Evolutionary conservation across 2,329 filamentous ascomycete genomes (phyloP).

Genomic region (Talaromyces pinophilus): DNA sequence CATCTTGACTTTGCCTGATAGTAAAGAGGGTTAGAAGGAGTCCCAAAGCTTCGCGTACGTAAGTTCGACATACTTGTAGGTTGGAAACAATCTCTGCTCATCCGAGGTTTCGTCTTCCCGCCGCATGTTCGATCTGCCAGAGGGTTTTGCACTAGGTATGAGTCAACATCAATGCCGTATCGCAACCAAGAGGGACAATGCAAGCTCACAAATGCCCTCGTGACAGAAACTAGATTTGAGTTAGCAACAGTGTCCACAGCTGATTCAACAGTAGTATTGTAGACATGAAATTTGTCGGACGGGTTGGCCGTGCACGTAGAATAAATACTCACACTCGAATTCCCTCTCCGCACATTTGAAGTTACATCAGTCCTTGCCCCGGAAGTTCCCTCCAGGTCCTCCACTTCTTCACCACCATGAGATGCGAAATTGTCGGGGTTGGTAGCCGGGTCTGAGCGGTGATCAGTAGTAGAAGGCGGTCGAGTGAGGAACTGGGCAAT

Average conservation of each 20-base stretch:
- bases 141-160: constrained; percentile 23
- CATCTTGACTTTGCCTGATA: constrained; percentile 27
- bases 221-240: neutral
- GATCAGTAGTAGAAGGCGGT: constrained; percentile 19
- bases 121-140: constrained; percentile 24
- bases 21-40: neutral
- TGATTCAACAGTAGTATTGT: neutral
- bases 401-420: constrained; percentile 30
- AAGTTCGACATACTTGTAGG: constrained; percentile 25
- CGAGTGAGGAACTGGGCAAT: constrained; percentile 25
- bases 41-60: neutral
- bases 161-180: constrained; percentile 24
- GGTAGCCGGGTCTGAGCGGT: constrained; percentile 10
- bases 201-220: constrained; percentile 12
- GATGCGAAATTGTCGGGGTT: constrained; percentile 24
- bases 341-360: constrained; percentile 9
- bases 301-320: neutral
- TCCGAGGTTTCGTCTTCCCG: constrained; percentile 23
- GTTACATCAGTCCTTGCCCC: constrained; percentile 24
- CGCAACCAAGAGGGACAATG: neutral
- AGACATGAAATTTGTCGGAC: neutral
- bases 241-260: neutral
- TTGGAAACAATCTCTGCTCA: constrained; percentile 30
- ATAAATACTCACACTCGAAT: neutral
- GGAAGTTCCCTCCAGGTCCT: constrained; percentile 30